These are phyloP conservation scores for Tausonia pullulans DNA, from an alignment of 1,284 basidiomycete species.

Conservation along the genomic window DNA sequence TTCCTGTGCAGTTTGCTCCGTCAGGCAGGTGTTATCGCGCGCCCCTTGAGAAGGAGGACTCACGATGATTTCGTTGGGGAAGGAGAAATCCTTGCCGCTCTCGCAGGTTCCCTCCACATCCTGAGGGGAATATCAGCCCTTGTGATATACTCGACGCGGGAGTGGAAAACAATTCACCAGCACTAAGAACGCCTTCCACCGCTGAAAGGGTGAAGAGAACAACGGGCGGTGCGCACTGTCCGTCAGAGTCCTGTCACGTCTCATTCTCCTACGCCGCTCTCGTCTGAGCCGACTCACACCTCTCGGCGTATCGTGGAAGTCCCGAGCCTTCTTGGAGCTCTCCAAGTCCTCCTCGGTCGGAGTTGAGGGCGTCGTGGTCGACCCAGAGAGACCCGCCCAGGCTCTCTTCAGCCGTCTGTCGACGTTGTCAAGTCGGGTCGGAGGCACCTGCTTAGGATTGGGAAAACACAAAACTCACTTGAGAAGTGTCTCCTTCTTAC, in stretches of 20 bases:
- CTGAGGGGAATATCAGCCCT: slow-evolving; percentile 29
- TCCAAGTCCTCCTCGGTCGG: background rate
- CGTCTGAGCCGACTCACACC: background rate
- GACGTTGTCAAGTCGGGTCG: background rate
- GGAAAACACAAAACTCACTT: slow-evolving; percentile 22
- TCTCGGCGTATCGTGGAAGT: background rate
- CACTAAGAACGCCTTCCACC: slow-evolving; percentile 28
- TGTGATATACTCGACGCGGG: background rate
- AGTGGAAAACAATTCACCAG: background rate
- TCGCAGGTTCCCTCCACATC: slow-evolving; percentile 89
- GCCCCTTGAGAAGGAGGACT: slow-evolving; percentile 1
- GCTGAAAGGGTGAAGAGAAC: background rate
- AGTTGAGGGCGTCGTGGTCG: background rate
- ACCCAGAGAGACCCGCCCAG: background rate
- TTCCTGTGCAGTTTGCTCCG: no score
- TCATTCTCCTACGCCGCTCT: no score
- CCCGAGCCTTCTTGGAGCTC: background rate
- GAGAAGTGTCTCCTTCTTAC: slow-evolving; percentile 34
- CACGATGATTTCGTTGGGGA: slow-evolving; percentile 84
- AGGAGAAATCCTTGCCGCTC: slow-evolving; percentile 52
- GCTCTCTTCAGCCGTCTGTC: slow-evolving; percentile 5
- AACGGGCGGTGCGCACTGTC: no score
- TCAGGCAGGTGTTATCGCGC: no score
- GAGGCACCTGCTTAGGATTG: background rate
- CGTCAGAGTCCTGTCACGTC: background rate